Base-by-base conservation (phyloP, 2,329 filamentous ascomycete genomes). In the Celoporthe dispersa region DNA sequence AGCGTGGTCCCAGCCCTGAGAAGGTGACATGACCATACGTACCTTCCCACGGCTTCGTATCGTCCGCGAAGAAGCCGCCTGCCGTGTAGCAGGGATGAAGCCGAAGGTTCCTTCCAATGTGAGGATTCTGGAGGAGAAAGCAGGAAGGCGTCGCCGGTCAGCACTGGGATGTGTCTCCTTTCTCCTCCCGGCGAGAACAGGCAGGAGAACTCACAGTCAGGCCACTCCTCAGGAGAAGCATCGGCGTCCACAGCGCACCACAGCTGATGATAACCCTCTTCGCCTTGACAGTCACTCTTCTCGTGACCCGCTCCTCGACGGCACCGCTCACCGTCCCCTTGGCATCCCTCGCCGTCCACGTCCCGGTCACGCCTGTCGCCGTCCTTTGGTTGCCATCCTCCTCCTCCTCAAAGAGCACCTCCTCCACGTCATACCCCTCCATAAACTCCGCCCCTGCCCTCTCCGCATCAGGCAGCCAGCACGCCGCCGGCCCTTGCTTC, bases 191-290 rank as follows among this genome's bases (percentile, higher is more conserved):
- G 11, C 44, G 44, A 48, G 22, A 19, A 16, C 9, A 39, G 9
- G 19, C 3, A 2, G 9, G 22, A 35, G 35, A n/a, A 62, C 67
- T 66, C 74, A 90, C 89, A 77, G 87, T 90, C 64, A 98, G 79
- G 1, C 94, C 94, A 71, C 94, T 97, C 64, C 91, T 91, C 73
- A 90, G 82, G 59, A 98, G 84, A 1, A 98, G 78, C 1, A 95
- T 78, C 0, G 95, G 94, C 60, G 89, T 94, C 76, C 92, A 90
- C 68, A 98, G 81, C 0, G 91, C 88, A 5, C 95, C 94, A 33
- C 87, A 88, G 0, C 93, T 89, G n/a, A 97, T 80, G 62, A 98
- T 88, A 14, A 97, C 92, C 76, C 90, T 91, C 79, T 92, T 93
- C 1, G 94, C 94, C 75, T 87, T 92, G 76, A 98, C 87, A 55